These are phyloP conservation scores for Plicaturopsis crispa DNA, from an alignment of 768 basidiomycete species.

Conservation along the genomic window DNA sequence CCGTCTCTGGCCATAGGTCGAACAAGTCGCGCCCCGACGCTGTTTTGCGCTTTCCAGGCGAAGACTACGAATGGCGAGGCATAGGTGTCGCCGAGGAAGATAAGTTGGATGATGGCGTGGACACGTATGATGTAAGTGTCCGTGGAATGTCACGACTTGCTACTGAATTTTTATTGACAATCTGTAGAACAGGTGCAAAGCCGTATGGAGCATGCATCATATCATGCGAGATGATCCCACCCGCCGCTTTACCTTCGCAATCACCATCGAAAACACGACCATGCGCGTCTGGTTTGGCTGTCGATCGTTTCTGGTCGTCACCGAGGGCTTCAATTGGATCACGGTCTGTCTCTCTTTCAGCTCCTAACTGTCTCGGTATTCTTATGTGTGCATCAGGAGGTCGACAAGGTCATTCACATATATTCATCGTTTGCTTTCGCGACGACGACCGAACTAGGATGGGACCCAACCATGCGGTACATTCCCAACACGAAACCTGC, in stretches of 20 bases:
- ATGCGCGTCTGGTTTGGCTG: conserved; percentile 21
- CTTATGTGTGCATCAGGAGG: not conserved
- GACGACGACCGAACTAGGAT: not conserved
- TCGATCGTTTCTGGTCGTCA: conserved; percentile 14
- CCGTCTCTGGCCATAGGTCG: too few relatives aligned
- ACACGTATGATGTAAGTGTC: too few relatives aligned
- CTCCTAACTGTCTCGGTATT: too few relatives aligned
- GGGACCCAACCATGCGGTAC: not conserved
- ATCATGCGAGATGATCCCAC: conserved; percentile 20
- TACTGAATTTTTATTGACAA: too few relatives aligned
- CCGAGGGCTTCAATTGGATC: not conserved
- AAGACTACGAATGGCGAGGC: too few relatives aligned
- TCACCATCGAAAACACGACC: conserved; percentile 16
- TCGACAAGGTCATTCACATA: not conserved
- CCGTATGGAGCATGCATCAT: conserved; percentile 18
- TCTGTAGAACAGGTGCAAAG: conserved; percentile 10
- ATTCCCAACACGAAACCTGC: not conserved
- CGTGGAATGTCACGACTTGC: too few relatives aligned
- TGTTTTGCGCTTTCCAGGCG: too few relatives aligned
- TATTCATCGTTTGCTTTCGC: not conserved
- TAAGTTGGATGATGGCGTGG: not conserved
- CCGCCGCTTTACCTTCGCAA: conserved; percentile 17
- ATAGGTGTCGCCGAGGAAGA: not conserved
- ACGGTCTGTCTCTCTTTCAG: not conserved
- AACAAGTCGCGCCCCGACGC: too few relatives aligned